These are phyloP conservation scores for Hortiboletus campestris DNA, from an alignment of 768 basidiomycete species.

Conservation along the genomic window DNA sequence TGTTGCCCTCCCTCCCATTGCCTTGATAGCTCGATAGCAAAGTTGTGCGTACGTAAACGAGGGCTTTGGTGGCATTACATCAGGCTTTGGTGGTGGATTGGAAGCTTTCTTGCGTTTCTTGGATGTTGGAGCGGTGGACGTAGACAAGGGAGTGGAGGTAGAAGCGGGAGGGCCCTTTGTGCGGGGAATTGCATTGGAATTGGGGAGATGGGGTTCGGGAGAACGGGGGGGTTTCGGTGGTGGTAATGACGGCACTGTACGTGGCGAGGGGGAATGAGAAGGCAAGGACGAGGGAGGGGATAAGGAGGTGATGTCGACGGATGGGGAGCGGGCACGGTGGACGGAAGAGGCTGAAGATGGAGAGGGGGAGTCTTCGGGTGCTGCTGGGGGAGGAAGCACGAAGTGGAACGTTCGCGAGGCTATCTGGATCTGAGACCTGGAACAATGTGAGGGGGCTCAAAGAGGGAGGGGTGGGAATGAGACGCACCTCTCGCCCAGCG, in stretches of 20 bases:
- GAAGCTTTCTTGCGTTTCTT: conserved; percentile 73
- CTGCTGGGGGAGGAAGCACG: conserved; percentile 84
- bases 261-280: conserved; percentile 69
- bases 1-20: conserved; percentile 81
- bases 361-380: conserved; percentile 77
- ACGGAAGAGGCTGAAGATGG: conserved; percentile 73
- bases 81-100: conserved; percentile 49
- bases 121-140: conserved; percentile 27
- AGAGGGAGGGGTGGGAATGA: not conserved
- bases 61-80: conserved; percentile 86
- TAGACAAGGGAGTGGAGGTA: conserved; percentile 18
- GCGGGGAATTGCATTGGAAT: conserved; percentile 58
- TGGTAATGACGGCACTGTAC: conserved; percentile 40
- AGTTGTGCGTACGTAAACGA: conserved; percentile 88
- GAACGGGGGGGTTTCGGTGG: conserved; percentile 47
- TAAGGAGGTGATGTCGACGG: conserved; percentile 77
- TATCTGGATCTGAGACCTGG: conserved; percentile 93
- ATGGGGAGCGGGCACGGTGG: conserved; percentile 71
- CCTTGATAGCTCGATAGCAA: conserved; percentile 85
- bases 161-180: conserved; percentile 32
- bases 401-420: conserved; percentile 97
- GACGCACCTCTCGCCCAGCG: conserved; percentile 76
- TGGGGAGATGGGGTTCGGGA: conserved; percentile 54
- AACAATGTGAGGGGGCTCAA: conserved; percentile 14
- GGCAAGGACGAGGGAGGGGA: conserved; percentile 81